phyloP scores from a whole-genome alignment of 2,329 filamentous ascomycete genomes.

The Onygenales sp. region DNA sequence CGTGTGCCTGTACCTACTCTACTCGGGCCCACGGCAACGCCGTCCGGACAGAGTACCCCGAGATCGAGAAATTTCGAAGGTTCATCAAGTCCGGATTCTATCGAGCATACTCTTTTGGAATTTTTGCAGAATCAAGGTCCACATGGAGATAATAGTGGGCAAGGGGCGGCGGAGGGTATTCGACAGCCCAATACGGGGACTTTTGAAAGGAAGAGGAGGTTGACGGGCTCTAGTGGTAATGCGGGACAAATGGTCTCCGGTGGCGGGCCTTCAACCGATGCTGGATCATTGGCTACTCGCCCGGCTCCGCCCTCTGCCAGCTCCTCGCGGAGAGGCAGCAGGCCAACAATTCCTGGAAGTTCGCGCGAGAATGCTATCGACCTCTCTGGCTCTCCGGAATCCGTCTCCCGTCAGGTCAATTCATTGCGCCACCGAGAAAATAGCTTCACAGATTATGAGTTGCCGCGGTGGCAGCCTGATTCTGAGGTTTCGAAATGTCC shows the following conservation, averaged over 20 bases:
- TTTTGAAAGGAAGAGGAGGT: slow-evolving; percentile 33
- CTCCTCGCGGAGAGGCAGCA: not conserved
- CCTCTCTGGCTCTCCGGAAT: slow-evolving; percentile 18
- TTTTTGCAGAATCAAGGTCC: not conserved
- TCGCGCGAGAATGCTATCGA: slow-evolving; percentile 26
- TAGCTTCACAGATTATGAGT: slow-evolving; percentile 37
- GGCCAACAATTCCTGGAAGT: slow-evolving; percentile 14
- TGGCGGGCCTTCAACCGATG: not conserved
- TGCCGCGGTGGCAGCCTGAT: slow-evolving; percentile 85
- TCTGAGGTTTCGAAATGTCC: slow-evolving; percentile 72
- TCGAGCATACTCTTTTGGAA: slow-evolving; percentile 2
- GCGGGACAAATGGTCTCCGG: slow-evolving; percentile 6
- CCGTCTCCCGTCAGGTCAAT: slow-evolving; percentile 11
- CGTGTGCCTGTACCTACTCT: too few relatives aligned
- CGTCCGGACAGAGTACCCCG: too few relatives aligned
- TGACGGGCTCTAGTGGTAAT: slow-evolving; percentile 28
- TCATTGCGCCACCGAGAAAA: slow-evolving; percentile 17
- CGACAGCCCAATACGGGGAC: not conserved
- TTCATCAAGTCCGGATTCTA: slow-evolving; percentile 4
- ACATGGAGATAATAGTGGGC: not conserved
- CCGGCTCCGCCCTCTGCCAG: not conserved
- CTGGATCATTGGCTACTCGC: not conserved
- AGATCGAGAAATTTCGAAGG: too few relatives aligned
- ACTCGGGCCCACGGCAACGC: too few relatives aligned
- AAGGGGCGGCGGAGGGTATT: not conserved